Evolutionary conservation across 202 grass and related monocot species (phyloP), one percentile per base, ranked within the genome.

Genomic region (Carex arenaria): DNA sequence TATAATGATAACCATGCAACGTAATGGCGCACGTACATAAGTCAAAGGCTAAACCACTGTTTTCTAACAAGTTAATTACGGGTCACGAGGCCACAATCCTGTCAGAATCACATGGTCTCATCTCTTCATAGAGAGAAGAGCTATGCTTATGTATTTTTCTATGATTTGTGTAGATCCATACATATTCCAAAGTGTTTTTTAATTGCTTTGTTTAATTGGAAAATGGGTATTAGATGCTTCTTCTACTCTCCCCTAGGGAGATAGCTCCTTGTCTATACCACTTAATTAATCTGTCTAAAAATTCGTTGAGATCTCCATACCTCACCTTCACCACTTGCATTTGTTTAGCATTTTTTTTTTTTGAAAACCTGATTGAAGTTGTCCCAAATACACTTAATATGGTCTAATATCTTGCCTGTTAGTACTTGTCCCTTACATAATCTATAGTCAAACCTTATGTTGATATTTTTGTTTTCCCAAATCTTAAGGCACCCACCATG

Each of bases 211-310:
- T 85, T 88, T 88, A 93, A 64, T 85, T 65, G 28, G 51, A 77
- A 72, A 83, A 81, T 87, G 56, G 45, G 83, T 72, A 92, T 97
- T 89, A 89, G 91, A 97, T 90, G 87, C 87, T 91, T 97, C 87
- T 89, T 84, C 94, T 91, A 87, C 79, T 79, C 86, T 77, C 42
- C 84, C 84, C 64, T 67, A 87, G 42, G 88, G 49, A 75, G 72
- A 63, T 92, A 82, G 69, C 72, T 91, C 64, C 22, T 57, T 90
- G 87, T 88, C 94, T 3, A 17, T 57, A 43, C 34, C 66, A 74
- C 83, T 84, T 73, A 81, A 86, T 84, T 69, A 31, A 87, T 83
- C 64, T 49, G 36, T 81, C 86, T 76, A 13, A 72, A 49, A 49
- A 23, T 79, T 87, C 78, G 1, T 87, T 88, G 53, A 69, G 64